These are phyloP conservation scores for Ophiorrhiza pumila DNA, from an alignment of 257 asterid species.

Conservation along the genomic window DNA sequence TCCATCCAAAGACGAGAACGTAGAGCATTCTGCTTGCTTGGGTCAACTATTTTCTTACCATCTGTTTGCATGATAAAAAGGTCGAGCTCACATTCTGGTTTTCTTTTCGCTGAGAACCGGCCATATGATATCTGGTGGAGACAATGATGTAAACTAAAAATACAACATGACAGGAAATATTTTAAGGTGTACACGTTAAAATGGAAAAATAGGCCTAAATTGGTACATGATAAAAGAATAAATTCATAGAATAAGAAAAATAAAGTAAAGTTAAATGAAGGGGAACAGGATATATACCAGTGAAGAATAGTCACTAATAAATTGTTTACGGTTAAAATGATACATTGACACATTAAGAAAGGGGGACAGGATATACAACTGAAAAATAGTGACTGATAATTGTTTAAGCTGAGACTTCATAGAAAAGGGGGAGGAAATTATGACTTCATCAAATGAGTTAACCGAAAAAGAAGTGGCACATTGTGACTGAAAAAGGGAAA, in stretches of 20 bases:
- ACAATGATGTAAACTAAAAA: conserved; percentile 5
- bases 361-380: neutral
- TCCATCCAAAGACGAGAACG: conserved; percentile 61
- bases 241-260: neutral
- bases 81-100: conserved; percentile 68
- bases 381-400: neutral
- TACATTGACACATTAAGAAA: no score
- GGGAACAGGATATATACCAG: neutral
- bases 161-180: neutral
- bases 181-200: neutral
- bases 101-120: conserved; percentile 53
- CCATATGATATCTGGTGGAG: conserved; percentile 72
- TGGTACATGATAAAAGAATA: neutral
- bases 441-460: neutral
- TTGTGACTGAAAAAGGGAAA: no score
- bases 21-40: conserved; percentile 51
- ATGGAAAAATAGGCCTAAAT: neutral
- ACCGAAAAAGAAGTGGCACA: neutral
- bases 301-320: neutral
- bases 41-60: conserved; percentile 78
- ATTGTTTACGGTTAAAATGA: no score
- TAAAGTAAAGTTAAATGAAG: no score
- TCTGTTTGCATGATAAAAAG: conserved; percentile 81
- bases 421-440: neutral
- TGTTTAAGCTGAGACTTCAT: neutral